Evolutionary conservation across 495 filamentous ascomycete genomes (phyloP).

Genomic region (Poronia punctata): DNA sequence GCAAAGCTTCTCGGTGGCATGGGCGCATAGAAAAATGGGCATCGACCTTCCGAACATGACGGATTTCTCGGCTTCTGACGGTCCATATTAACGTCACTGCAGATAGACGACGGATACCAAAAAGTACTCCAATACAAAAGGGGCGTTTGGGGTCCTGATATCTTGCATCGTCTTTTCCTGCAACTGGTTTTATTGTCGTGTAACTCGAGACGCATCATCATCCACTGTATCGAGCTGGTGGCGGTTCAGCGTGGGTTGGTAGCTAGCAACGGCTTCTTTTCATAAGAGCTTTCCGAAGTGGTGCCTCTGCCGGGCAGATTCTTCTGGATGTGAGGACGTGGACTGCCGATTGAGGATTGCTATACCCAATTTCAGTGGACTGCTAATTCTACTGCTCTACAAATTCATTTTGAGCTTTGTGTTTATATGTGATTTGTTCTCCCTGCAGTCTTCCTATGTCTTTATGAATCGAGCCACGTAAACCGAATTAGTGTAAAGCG

Average conservation of each 20-base stretch:
- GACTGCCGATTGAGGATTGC: constrained; percentile 49
- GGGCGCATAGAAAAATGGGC: constrained; percentile 44
- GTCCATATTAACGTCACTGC: constrained; percentile 39
- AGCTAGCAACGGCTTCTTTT: constrained; percentile 47
- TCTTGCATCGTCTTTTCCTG: constrained; percentile 60
- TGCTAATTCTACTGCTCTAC: constrained; percentile 43
- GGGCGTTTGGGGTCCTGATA: constrained; percentile 79
- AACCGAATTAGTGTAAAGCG: too few species aligned
- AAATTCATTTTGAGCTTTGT: too few species aligned
- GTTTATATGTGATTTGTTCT: constrained; percentile 5
- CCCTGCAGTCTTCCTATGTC: background rate
- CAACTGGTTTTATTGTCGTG: constrained; percentile 32
- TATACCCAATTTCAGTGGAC: constrained; percentile 42
- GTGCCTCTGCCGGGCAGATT: constrained; percentile 18
- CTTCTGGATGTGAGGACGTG: constrained; percentile 48
- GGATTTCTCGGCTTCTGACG: constrained; percentile 18
- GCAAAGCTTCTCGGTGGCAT: constrained; percentile 42
- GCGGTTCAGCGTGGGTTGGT: constrained; percentile 46
- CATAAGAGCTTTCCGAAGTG: constrained; percentile 28
- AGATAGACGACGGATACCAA: constrained; percentile 74
- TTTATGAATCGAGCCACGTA: too few species aligned
- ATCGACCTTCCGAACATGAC: constrained; percentile 21
- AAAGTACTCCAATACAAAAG: constrained; percentile 42
- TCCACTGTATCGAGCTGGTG: constrained; percentile 27
- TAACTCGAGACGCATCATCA: constrained; percentile 26